Evolutionary conservation across 2,329 filamentous ascomycete species (phyloP).

Genomic region (Incumbomyces delicatus): DNA sequence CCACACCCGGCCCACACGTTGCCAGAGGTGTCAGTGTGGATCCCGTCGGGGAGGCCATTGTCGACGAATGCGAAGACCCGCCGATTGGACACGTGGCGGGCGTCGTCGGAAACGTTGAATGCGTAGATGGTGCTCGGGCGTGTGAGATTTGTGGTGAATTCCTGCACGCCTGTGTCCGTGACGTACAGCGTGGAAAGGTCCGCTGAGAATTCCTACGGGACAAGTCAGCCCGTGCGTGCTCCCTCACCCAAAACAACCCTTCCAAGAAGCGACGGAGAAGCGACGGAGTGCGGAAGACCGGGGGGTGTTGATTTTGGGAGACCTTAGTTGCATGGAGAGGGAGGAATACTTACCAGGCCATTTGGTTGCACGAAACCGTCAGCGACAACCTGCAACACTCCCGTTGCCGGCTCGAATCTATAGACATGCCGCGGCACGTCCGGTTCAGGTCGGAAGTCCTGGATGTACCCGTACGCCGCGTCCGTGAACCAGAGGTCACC

Average conservation of each 20-base stretch:
- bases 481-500: constrained; percentile 22
- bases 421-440: constrained; percentile 42
- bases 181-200: neutral
- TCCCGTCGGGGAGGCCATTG: constrained; percentile 36
- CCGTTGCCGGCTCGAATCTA: constrained; percentile 33
- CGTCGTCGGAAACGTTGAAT: constrained; percentile 12
- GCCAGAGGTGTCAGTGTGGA: constrained; percentile 44
- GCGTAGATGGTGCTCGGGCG: constrained; percentile 14
- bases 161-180: constrained; percentile 11
- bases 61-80: constrained; percentile 44
- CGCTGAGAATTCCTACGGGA: constrained; percentile 11
- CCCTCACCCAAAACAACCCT: too few relatives aligned
- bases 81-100: constrained; percentile 29
- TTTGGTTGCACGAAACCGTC: constrained; percentile 39
- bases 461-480: constrained; percentile 32
- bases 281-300: too few relatives aligned
- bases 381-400: constrained; percentile 38
- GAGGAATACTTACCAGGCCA: constrained; percentile 17
- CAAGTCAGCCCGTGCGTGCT: too few relatives aligned
- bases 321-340: too few relatives aligned
- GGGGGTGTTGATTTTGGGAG: too few relatives aligned
- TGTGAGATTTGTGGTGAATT: constrained; percentile 20
- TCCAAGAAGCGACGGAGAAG: too few relatives aligned
- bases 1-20: constrained; percentile 49
- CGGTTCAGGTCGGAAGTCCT: constrained; percentile 36